Evolutionary conservation across 257 asterid species (phyloP), one percentile per base, ranked within the genome.

Genomic region (Fraxinus excelsior): DNA sequence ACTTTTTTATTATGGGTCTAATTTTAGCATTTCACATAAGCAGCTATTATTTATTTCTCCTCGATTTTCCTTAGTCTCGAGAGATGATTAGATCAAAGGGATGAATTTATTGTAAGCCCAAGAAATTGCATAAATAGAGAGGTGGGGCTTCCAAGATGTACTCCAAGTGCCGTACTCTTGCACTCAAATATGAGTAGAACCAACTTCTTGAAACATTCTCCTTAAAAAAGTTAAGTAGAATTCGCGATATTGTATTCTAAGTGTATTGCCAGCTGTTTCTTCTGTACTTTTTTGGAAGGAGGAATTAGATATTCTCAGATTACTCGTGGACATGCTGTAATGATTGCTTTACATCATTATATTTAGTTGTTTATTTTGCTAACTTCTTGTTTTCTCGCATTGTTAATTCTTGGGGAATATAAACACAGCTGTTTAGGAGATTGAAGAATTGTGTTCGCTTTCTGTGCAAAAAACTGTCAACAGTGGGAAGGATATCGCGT

Each of bases 401-500:
- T 82, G 74, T 81, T 80, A 74, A 70, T 66, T 74, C 62, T 58
- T 67, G 78, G 18, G 68, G 67, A 70, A 73, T 75, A 67, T 79
- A 34, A 72, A 68, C 49, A 62, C 76, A 65, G 74, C 76, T 72
- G 53, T 71, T 37, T 51, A 40, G 86, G 71, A 71, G 75, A 80
- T 84, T 72, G 78, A 40, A 77, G 69, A 69, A 38, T 85, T 71
- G 67, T 60, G 53, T 74, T 78, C 74, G 60, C 60, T 42, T 72
- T 80, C 80, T 76, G 69, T 53, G 68, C 28, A 78, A 77, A 80
- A 7, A 69, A 70, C 46, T 67, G 23, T 70, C 29, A 14, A 31
- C 67, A 40, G 40, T 3, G 76, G 80, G 74, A 82, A 80, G 79
- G 82, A 62, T 76, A 78, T 79, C 44, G 16, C 80, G 82, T 66